A percentile compares a stretch with the other conserved stretches of the same genome.
Evolutionary conservation across 2,329 filamentous ascomycete species (phyloP).

Genomic region (Beauveria varroae): DNA sequence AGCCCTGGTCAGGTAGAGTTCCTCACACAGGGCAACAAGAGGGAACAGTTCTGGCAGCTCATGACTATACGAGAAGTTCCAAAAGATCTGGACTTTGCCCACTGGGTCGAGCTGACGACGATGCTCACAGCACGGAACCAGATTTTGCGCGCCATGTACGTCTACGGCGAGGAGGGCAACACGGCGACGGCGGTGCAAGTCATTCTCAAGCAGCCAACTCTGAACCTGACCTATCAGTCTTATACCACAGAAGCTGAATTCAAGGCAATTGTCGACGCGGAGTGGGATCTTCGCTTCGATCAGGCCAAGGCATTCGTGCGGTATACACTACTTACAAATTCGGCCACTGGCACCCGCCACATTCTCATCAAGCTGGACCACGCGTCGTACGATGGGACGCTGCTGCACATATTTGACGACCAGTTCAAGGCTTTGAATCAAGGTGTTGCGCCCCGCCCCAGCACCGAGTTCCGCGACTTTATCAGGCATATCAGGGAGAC

Average conservation of each 20-base stretch:
- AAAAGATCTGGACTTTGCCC: neutral
- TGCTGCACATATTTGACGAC: neutral
- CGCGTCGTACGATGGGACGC: neutral
- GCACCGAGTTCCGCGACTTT: neutral
- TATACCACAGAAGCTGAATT: neutral
- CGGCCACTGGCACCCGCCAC: neutral
- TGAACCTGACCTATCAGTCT: neutral
- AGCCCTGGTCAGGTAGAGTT: neutral
- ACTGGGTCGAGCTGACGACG: neutral
- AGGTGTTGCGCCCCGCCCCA: neutral
- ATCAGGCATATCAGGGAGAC: neutral
- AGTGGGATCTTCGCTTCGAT: neutral
- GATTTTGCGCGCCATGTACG: neutral
- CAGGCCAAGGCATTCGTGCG: neutral
- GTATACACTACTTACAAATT: neutral
- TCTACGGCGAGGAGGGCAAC: neutral
- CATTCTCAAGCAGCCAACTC: neutral
- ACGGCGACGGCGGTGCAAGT: neutral
- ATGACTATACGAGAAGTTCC: neutral
- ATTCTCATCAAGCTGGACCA: neutral
- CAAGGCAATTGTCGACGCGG: neutral
- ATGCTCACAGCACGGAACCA: neutral
- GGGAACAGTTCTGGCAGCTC: neutral
- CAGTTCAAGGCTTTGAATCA: neutral
- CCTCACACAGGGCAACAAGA: neutral